Evolutionary conservation across 2,329 filamentous ascomycete species (phyloP).

Genomic region (Arthrinium phaeospermum): DNA sequence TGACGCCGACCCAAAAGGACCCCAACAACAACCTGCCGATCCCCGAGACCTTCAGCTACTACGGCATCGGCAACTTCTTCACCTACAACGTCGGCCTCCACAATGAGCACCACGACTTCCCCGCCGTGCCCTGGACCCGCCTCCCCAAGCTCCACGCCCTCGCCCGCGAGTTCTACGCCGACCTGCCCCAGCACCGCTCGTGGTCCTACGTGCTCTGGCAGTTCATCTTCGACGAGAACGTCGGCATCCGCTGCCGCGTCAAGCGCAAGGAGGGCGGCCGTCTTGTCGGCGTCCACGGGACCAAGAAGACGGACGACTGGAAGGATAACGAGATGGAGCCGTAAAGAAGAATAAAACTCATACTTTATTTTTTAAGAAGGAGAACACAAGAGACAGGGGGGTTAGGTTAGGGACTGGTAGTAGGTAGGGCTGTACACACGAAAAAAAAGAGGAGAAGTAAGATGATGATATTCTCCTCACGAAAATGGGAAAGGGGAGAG

Average conservation of each 20-base stretch:
- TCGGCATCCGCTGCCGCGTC: constrained; percentile 89
- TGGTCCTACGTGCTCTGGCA: constrained; percentile 96
- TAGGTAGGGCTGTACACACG: background rate
- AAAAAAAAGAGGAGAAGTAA: background rate
- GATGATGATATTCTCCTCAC: background rate
- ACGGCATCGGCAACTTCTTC: constrained; percentile 87
- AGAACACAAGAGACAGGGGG: background rate
- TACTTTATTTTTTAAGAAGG: background rate
- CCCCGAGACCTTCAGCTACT: constrained; percentile 97
- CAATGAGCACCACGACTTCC: constrained; percentile 99
- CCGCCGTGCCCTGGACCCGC: constrained; percentile 92
- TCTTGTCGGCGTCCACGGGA: constrained; percentile 56
- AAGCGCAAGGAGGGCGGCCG: constrained; percentile 84
- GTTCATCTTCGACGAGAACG: constrained; percentile 88
- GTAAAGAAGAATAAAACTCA: constrained; percentile 38
- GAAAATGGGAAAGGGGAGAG: background rate
- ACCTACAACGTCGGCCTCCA: constrained; percentile 98
- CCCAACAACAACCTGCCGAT: constrained; percentile 69
- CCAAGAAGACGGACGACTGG: constrained; percentile 59
- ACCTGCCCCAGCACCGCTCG: constrained; percentile 84
- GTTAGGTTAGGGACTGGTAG: background rate
- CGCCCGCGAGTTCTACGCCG: constrained; percentile 89
- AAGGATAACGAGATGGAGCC: constrained; percentile 73
- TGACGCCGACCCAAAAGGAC: constrained; percentile 59
- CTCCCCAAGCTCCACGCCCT: constrained; percentile 78